A percentile compares a stretch with the other conserved stretches of the same genome.
Conservation (phyloP, 2,329 filamentous ascomycete species). For the Apiospora arundinis region DNA sequence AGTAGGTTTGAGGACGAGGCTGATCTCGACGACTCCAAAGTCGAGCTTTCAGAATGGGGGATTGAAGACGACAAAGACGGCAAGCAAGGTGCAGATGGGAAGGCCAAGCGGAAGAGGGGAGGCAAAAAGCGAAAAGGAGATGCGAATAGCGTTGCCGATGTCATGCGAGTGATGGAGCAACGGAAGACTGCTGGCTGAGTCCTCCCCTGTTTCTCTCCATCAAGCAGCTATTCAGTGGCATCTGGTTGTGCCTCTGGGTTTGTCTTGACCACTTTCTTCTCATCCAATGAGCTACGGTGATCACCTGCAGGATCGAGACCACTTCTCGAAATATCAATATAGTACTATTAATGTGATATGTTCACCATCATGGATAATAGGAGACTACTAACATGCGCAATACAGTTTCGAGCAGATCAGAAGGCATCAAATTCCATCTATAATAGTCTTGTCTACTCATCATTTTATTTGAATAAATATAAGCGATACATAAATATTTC, state of each 20-base stretch:
- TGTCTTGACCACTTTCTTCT: background rate
- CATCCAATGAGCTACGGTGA: background rate
- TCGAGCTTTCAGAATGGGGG: slow-evolving; percentile 73
- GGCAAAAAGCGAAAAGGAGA: slow-evolving; percentile 80
- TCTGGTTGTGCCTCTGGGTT: background rate
- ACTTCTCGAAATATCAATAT: background rate
- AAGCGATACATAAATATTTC: too few species aligned
- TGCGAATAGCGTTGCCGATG: slow-evolving; percentile 78
- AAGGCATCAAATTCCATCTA: background rate
- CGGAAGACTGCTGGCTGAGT: slow-evolving; percentile 47
- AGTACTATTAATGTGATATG: background rate
- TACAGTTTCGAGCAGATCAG: background rate
- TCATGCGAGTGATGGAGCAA: slow-evolving; percentile 77
- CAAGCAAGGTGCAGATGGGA: slow-evolving; percentile 48
- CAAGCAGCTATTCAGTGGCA: background rate
- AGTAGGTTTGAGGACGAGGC: slow-evolving; percentile 88
- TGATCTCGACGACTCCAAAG: slow-evolving; percentile 71
- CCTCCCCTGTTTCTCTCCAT: background rate
- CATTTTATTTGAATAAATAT: background rate
- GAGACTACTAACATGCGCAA: background rate
- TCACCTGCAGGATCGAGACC: background rate
- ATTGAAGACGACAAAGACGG: slow-evolving; percentile 58
- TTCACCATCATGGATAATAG: background rate
- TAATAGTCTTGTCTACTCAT: background rate
- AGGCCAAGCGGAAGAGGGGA: slow-evolving; percentile 70